A percentile compares a stretch with the other conserved stretches of the same genome.
Conservation (phyloP, 2,329 filamentous ascomycete genomes). For the Alternaria angustiovoidea region DNA sequence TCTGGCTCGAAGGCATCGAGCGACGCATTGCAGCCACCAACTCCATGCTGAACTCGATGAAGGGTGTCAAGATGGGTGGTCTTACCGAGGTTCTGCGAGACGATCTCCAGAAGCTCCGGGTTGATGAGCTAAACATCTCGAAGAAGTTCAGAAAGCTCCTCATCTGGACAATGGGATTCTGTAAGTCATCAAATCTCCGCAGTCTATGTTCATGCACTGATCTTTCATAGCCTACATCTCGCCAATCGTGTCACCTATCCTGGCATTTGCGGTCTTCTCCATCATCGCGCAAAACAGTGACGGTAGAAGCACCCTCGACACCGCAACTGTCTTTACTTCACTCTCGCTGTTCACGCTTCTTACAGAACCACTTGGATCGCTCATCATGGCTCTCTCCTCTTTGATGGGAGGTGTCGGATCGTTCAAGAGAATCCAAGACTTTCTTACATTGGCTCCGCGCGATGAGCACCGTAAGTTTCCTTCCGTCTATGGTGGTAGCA, state of each 20-base stretch:
- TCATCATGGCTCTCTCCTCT: constrained; percentile 57
- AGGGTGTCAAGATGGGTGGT: constrained; percentile 58
- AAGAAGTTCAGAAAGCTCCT: constrained; percentile 47
- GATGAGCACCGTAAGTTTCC: constrained; percentile 35
- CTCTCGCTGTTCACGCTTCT: constrained; percentile 58
- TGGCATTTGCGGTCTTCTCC: constrained; percentile 57
- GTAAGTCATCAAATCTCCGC: constrained; percentile 23
- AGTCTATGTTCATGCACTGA: constrained; percentile 8
- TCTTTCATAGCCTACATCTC: constrained; percentile 37
- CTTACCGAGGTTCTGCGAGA: constrained; percentile 41
- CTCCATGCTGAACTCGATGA: constrained; percentile 56
- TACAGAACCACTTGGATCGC: constrained; percentile 55
- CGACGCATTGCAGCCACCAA: constrained; percentile 54
- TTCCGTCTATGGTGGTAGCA: constrained; percentile 26
- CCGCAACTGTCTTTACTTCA: constrained; percentile 56
- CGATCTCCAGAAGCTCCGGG: constrained; percentile 41
- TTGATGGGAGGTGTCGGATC: constrained; percentile 57
- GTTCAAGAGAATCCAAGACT: constrained; percentile 58
- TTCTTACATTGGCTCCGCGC: constrained; percentile 45
- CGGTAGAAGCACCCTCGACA: constrained; percentile 47
- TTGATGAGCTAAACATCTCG: constrained; percentile 46
- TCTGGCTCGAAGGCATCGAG: constrained; percentile 57
- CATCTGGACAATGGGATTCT: constrained; percentile 49
- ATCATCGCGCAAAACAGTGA: constrained; percentile 50
- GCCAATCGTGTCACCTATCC: constrained; percentile 52